Evolutionary conservation across 177 flowering plant genomes (phyloP).

Genomic region (Vitis hybrid): DNA sequence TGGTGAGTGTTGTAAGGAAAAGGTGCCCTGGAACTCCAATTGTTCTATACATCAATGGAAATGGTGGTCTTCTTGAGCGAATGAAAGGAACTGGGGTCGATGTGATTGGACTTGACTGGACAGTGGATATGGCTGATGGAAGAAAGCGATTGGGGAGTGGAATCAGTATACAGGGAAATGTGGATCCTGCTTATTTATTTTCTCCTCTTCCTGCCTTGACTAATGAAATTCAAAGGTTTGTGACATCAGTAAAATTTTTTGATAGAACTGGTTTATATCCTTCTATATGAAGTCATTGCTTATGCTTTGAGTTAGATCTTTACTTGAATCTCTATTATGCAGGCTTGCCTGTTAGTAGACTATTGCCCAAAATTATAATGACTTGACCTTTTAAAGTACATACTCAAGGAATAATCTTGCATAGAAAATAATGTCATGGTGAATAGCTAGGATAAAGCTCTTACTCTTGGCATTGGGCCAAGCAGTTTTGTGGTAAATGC

Average conservation of each 20-base stretch:
- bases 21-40: conserved; percentile 82
- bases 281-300: no score
- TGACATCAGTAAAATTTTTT: neutral
- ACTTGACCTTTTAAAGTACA: neutral
- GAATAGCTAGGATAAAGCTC: neutral
- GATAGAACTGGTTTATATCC: no score
- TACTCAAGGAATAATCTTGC: neutral
- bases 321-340: neutral
- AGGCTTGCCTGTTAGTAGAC: neutral
- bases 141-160: conserved; percentile 74
- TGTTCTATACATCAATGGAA: conserved; percentile 94
- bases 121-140: conserved; percentile 97
- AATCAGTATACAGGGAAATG: conserved; percentile 88
- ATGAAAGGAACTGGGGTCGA: conserved; percentile 95
- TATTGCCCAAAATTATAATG: neutral
- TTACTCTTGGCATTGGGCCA: neutral
- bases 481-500: no score
- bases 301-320: no score
- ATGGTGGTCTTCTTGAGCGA: conserved; percentile 95
- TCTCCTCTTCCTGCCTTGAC: conserved; percentile 79
- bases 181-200: conserved; percentile 88
- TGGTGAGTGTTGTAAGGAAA: conserved; percentile 59
- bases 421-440: neutral
- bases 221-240: conserved; percentile 82
- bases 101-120: conserved; percentile 99